A percentile compares a stretch with the other conserved stretches of the same genome.
Conservation (phyloP, 345 rosid genomes). For the Melaleuca quinquenervia region DNA sequence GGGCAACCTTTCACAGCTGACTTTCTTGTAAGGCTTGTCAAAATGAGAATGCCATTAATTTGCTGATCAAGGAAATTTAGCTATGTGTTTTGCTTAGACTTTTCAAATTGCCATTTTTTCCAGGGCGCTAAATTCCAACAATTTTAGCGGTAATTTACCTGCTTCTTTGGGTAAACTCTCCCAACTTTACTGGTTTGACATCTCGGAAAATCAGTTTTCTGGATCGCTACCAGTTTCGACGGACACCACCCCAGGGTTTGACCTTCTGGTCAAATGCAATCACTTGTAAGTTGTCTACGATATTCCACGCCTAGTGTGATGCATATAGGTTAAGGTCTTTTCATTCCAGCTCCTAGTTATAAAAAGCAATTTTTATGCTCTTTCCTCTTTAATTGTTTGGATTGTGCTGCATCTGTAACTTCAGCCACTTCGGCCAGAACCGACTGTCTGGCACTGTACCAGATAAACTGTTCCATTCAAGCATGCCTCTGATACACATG, state of each 20-base stretch:
- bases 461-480: constrained; percentile 16
- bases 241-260: constrained; percentile 26
- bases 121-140: constrained; percentile 39
- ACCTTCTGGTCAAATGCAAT: constrained; percentile 13
- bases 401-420: neutral
- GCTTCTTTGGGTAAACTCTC: constrained; percentile 24
- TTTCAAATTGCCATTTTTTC: neutral
- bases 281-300: constrained; percentile 28
- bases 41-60: neutral
- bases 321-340: neutral
- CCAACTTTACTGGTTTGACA: constrained; percentile 28
- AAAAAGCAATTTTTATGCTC: neutral
- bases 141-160: constrained; percentile 29
- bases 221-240: constrained; percentile 34
- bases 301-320: neutral
- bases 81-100: neutral
- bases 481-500: constrained; percentile 28
- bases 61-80: neutral
- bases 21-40: constrained; percentile 64
- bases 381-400: neutral
- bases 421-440: constrained; percentile 33
- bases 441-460: constrained; percentile 27
- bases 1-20: constrained; percentile 64
- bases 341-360: neutral
- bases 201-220: constrained; percentile 24